Base-by-base conservation (phyloP, 257 asterid species). In the Nyctanthes arbortristis region DNA sequence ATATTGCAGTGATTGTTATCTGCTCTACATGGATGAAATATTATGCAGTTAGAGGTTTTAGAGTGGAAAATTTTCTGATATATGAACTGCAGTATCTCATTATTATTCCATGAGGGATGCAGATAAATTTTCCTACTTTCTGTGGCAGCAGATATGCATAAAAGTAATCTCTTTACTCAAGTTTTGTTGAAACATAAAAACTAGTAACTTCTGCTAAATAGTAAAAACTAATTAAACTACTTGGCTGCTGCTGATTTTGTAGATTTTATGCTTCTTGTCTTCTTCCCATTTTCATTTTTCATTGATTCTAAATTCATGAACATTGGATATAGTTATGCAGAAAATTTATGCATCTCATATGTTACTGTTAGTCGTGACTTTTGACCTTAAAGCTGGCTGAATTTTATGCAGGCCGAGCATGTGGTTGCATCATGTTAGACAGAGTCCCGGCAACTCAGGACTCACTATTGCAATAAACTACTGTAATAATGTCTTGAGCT, bases 401-500 rank as follows among this genome's bases (percentile, higher is more conserved):
- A 69, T 47, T 35, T 27, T 76, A 28, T 81, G 85, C 91, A 93
- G 97, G 94, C 98, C 98, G 6, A 90, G 97, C 81, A 91, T 91
- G 98, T 93, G 98, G 98, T 93, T 88, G 76, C 98, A 93, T 76
- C 94, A 93, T 65, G 97, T 90, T 68, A 79, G 79, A 64, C 98
- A 93, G 83, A 78, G 72, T 75, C 82, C 85, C 18, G 96, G 89
- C 65, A 82, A 82, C 3, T 67, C 82, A 18, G 89, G 89, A 67
- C 92, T 93, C 74, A 80, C 94, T 5, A 82, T 93, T 4, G 97
- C 98, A 10, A 73, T 93, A 52, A 90, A 93, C 85, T 90, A 89
- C 76, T 93, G 97, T 93, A 84, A 76, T 54, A 59, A 24, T 34
- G 16, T 10, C 54, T 43, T 49, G 34, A 29, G 12, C 52, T 61